Percentiles rank a stretch among this genome's conserved stretches.
Conservation (phyloP, 2,329 filamentous ascomycete species). For the Microascus cirrosus region DNA sequence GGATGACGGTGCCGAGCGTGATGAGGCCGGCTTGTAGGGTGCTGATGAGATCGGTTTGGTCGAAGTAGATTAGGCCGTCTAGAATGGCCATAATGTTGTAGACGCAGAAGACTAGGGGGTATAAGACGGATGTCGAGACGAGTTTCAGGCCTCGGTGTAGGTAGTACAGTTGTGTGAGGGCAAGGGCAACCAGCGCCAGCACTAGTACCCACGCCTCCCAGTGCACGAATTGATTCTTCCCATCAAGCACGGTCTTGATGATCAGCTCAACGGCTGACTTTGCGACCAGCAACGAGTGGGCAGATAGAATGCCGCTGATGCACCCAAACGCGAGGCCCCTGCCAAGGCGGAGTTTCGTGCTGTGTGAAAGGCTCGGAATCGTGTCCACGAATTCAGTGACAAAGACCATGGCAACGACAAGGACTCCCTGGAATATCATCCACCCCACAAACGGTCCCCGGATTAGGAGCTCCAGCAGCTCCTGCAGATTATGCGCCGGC, state of each 20-base stretch:
- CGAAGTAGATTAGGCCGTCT: slow-evolving; percentile 94
- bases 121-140: slow-evolving; percentile 89
- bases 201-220: slow-evolving; percentile 95
- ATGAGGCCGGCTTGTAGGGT: slow-evolving; percentile 70
- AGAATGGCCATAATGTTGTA: slow-evolving; percentile 99
- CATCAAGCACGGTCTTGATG: slow-evolving; percentile 73
- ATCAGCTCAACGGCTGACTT: slow-evolving; percentile 95
- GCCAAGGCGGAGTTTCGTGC: slow-evolving; percentile 59
- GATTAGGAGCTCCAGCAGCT: slow-evolving; percentile 66
- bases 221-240: slow-evolving; percentile 84
- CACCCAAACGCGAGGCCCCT: slow-evolving; percentile 81
- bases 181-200: slow-evolving; percentile 66
- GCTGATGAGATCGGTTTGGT: slow-evolving; percentile 71
- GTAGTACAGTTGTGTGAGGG: slow-evolving; percentile 87
- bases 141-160: slow-evolving; percentile 88
- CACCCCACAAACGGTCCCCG: slow-evolving; percentile 71
- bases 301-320: slow-evolving; percentile 86
- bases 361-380: slow-evolving; percentile 32
- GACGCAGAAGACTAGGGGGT: slow-evolving; percentile 94
- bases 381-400: slow-evolving; percentile 43
- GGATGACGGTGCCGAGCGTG: slow-evolving; percentile 72
- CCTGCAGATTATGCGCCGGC: slow-evolving; percentile 76
- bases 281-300: slow-evolving; percentile 83
- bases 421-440: slow-evolving; percentile 70
- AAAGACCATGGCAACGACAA: slow-evolving; percentile 59